A percentile compares a stretch with the other conserved stretches of the same genome.
Evolutionary conservation across 352 stramenopile species (phyloP).

Genomic region (Globisporangium splendens): DNA sequence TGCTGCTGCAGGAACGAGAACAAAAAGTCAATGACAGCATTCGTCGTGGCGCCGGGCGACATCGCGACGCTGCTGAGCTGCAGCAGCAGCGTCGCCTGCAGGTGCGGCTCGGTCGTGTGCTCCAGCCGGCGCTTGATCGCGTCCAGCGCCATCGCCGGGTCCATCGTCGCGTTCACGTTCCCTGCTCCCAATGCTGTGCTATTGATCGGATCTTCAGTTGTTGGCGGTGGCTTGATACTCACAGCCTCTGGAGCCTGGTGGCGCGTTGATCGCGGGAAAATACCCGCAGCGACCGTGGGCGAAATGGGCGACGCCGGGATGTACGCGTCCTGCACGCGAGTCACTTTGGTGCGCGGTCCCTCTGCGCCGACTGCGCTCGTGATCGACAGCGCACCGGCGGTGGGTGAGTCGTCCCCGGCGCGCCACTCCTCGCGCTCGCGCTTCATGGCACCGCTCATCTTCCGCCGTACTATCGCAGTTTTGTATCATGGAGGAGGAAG

Average conservation of each 20-base stretch:
- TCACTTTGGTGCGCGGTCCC: not conserved
- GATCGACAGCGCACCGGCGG: not conserved
- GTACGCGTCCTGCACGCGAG: not conserved
- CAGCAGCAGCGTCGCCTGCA: constrained; percentile 61
- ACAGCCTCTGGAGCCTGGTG: not conserved
- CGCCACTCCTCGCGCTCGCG: constrained; percentile 2
- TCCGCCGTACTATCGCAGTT: not conserved
- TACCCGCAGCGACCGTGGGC: constrained; percentile 10
- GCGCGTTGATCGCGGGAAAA: constrained; percentile 7
- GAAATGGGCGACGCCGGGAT: constrained; percentile 7
- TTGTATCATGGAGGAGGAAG: not conserved
- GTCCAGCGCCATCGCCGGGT: constrained; percentile 31
- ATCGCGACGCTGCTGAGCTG: constrained; percentile 48
- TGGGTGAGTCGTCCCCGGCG: not conserved
- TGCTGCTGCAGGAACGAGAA: constrained; percentile 77
- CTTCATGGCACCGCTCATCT: constrained; percentile 1
- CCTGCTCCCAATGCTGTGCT: not conserved
- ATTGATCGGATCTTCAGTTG: not conserved
- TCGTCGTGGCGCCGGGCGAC: constrained; percentile 39
- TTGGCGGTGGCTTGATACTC: too few relatives aligned
- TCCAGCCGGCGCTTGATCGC: constrained; percentile 36
- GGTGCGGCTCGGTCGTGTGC: constrained; percentile 41
- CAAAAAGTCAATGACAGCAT: constrained; percentile 72
- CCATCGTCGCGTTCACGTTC: not conserved
- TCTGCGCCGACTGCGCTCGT: not conserved